Evolutionary conservation across 768 basidiomycete genomes (phyloP), one percentile per base, ranked within the genome.

Genomic region (Gymnopilus junonius): DNA sequence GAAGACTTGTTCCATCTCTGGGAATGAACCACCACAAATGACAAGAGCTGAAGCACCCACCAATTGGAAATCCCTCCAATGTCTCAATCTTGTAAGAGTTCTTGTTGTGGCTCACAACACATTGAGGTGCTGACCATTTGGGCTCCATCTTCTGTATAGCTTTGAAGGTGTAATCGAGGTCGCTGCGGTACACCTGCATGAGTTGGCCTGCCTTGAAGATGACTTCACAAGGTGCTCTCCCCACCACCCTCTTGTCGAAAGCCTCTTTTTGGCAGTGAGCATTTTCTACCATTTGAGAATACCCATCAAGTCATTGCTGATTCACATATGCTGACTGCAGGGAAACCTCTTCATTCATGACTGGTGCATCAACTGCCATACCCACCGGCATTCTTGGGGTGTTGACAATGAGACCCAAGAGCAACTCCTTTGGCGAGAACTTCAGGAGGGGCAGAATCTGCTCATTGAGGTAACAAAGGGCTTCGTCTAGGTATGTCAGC

Each of bases 401-500:
- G 67, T 77, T 77, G 40, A 77, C 63, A 0, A 74, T 70, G 4
- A 73, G 37, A 0, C 75, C 74, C 1, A 79, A 65, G 0, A 77
- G 55, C 0, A 80, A 53, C 61, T 80, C 77, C n/a, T 76, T 76
- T 14, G 69, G 71, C 42, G 69, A 65, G 53, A 67, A 71, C 61
- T 73, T 69, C 3, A 73, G 45, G 21, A 32, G 37, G 6, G 77
- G 79, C 0, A 76, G 62, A 1, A 76, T 64, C 0, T 69, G 55
- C 11, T 42, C 11, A 64, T 76, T 76, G 15, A 76, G 57, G 37
- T 58, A 58, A 1, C 60, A 50, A 1, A 76, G 59, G 1, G 78
- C 78, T 1, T 55, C 40, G 8, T 76, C 71, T 1, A 80, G 65
- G 57, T 78, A 68, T 1, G 69, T 63, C 4, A 76, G 71, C 80